These are phyloP conservation scores for Litsea cubeba DNA, from an alignment of 164 flowering plant genomes.

Conservation along the genomic window DNA sequence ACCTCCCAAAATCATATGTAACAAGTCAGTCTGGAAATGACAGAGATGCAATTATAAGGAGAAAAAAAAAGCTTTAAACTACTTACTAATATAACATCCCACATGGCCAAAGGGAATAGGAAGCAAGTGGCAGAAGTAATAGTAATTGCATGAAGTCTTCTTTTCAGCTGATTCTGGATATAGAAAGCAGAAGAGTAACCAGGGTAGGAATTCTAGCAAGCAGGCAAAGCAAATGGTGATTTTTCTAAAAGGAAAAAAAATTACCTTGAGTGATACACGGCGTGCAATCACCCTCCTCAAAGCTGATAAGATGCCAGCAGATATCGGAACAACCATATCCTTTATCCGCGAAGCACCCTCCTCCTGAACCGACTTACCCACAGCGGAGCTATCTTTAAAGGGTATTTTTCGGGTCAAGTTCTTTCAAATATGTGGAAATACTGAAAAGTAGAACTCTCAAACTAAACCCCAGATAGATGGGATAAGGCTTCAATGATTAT, in stretches of 20 bases:
- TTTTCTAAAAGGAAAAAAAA: constrained; percentile 1
- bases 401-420: constrained; percentile 71
- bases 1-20: not conserved
- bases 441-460: too few species aligned
- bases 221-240: not conserved
- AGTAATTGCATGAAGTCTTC: constrained; percentile 87
- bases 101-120: constrained; percentile 93
- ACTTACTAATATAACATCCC: constrained; percentile 89
- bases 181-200: constrained; percentile 13
- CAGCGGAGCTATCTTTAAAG: constrained; percentile 44
- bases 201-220: not conserved
- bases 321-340: constrained; percentile 65
- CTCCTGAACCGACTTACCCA: constrained; percentile 26
- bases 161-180: constrained; percentile 86
- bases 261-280: constrained; percentile 94
- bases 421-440: not conserved
- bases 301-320: constrained; percentile 93
- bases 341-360: constrained; percentile 51
- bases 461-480: too few species aligned
- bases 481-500: too few species aligned
- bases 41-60: not conserved
- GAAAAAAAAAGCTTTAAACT: not conserved
- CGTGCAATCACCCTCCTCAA: constrained; percentile 92
- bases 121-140: constrained; percentile 91
- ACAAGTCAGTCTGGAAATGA: not conserved